Base-by-base conservation (phyloP, 352 stramenopile genomes). In the Phytophthora vignae region DNA sequence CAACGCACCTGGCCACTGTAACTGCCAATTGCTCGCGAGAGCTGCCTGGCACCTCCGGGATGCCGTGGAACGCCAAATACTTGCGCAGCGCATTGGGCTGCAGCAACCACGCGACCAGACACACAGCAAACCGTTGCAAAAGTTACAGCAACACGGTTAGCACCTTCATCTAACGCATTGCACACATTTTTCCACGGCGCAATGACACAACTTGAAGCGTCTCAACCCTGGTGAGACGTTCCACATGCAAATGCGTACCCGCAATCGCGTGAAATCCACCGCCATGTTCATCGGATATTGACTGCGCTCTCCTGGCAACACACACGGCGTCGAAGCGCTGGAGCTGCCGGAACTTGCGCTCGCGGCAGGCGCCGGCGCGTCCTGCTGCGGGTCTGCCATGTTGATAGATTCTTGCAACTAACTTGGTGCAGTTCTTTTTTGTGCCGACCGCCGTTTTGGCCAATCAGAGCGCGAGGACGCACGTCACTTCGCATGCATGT, bases 231-330 rank as follows among this genome's bases (percentile, higher is more conserved):
- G 17, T 38, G 38, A 22, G 40, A 48, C 33, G 33, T 53, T 67
- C 48, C 11, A 33, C 21, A 44, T 74, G 46, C 60, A 59, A 12
- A 15, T 66, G 64, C 78, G 63, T 60, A 94, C 87, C 70, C 67
- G 78, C 65, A 94, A 72, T 71, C 82, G 74, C 53, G 84, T 92
- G 53, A 94, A 94, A 76, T 92, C 87, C 44, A 92, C 84, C 19
- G 76, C 74, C 52, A 91, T 76, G 61, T 84, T 79, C 52, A 82
- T 48, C 52, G 84, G 84, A 69, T 92, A 94, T 67, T 90, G 77
- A 54, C 69, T 76, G 54, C 71, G 74, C 55, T 79, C 67, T 31
- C 70, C 82, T 4, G 67, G 63, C 48, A 79, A 69, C 27, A 67
- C 31, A 15, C 11, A 48, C 27, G 74, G 40, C 10, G 33, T 58